Percentiles rank a stretch among this genome's conserved stretches.
Conservation (phyloP, 805 yeast genomes). For the Cyberlindnera galapagoensis region DNA sequence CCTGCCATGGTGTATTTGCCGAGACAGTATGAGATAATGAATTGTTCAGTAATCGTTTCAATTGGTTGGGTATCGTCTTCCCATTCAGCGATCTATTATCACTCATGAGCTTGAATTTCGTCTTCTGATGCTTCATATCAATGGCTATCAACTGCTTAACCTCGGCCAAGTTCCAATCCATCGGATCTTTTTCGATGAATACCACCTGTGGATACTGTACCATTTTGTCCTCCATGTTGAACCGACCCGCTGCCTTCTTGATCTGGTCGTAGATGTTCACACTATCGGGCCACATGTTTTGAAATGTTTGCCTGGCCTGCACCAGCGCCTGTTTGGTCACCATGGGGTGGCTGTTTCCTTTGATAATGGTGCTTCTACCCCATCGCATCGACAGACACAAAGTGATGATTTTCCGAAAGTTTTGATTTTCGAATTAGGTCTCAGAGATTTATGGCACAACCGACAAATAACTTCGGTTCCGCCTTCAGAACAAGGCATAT, state of each 20-base stretch:
- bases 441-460: too few species aligned
- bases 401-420: too few species aligned
- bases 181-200: slow-evolving; percentile 13
- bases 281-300: background rate
- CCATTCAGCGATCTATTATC: slow-evolving; percentile 6
- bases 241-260: slow-evolving; percentile 1
- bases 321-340: too few species aligned
- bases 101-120: slow-evolving; percentile 14
- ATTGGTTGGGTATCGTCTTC: slow-evolving; percentile 8
- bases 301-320: background rate
- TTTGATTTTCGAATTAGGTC: too few species aligned
- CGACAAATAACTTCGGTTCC: too few species aligned
- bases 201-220: slow-evolving; percentile 4
- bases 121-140: slow-evolving; percentile 6
- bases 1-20: slow-evolving; percentile 12
- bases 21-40: slow-evolving; percentile 14
- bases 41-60: slow-evolving; percentile 17
- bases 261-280: slow-evolving; percentile 1
- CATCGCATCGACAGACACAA: too few species aligned
- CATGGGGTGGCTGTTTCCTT: too few species aligned
- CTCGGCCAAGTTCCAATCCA: slow-evolving; percentile 14
- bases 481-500: too few species aligned
- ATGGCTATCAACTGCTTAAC: slow-evolving; percentile 8
- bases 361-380: too few species aligned
- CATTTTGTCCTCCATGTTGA: background rate